These are phyloP conservation scores for Nakaseomyces sp. DNA, from an alignment of 1,139 yeast species.

Conservation along the genomic window DNA sequence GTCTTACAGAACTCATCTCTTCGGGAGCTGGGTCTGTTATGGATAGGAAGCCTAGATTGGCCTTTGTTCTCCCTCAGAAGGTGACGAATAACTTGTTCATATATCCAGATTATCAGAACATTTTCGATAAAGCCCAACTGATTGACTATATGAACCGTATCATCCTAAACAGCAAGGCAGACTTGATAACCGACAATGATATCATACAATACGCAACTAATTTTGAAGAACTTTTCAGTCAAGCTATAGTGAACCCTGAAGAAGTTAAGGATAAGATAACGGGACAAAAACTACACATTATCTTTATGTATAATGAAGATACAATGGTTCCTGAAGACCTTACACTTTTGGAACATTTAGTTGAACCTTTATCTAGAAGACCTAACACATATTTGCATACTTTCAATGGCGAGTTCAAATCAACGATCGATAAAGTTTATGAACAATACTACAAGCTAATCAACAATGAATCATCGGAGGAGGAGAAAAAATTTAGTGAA, in stretches of 20 bases:
- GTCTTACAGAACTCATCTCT: conserved; percentile 32
- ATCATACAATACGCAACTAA: conserved; percentile 7
- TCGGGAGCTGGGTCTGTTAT: conserved; percentile 14
- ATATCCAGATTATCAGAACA: conserved; percentile 13
- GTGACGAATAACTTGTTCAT: conserved; percentile 26
- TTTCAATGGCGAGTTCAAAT: conserved; percentile 41
- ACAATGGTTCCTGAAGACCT: conserved; percentile 52
- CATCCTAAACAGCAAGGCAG: conserved; percentile 31
- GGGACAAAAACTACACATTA: conserved; percentile 37
- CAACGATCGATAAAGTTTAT: conserved; percentile 38
- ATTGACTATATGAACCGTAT: conserved; percentile 35
- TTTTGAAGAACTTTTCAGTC: neutral
- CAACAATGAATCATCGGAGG: conserved; percentile 35
- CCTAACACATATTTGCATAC: conserved; percentile 49
- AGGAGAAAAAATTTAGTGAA: conserved; percentile 34
- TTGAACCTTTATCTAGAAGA: conserved; percentile 49
- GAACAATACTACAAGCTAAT: conserved; percentile 36
- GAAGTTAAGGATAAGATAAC: neutral
- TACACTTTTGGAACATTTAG: conserved; percentile 48
- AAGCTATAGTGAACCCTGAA: neutral
- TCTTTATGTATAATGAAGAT: conserved; percentile 47
- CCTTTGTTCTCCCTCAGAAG: conserved; percentile 34
- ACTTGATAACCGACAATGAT: conserved; percentile 28
- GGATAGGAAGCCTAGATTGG: conserved; percentile 31
- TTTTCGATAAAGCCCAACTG: conserved; percentile 12